Conservation (phyloP, 257 asterid species). For the Solanum piurae region DNA sequence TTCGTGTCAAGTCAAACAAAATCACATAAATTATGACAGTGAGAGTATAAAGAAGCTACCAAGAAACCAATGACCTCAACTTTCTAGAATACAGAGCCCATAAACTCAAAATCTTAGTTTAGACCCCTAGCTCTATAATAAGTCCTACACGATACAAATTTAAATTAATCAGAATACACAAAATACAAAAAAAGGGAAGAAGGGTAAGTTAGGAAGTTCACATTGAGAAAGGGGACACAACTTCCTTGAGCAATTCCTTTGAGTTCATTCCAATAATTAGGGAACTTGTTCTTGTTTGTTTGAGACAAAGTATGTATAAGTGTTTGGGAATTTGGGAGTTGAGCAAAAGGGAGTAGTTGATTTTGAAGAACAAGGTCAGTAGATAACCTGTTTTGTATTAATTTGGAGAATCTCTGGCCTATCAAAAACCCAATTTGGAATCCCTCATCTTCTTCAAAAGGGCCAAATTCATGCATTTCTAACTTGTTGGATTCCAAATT, state of each 20-base stretch:
- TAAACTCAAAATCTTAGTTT: neutral
- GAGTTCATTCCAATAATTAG: slow-evolving; percentile 71
- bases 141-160: neutral
- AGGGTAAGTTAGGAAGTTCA: neutral
- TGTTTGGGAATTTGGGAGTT: slow-evolving; percentile 27
- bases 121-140: neutral
- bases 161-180: neutral
- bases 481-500: slow-evolving; percentile 8
- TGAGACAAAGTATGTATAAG: slow-evolving; percentile 40
- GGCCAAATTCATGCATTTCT: slow-evolving; percentile 61
- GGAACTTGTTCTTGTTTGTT: slow-evolving; percentile 44
- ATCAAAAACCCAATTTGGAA: slow-evolving; percentile 49
- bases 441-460: slow-evolving; percentile 27
- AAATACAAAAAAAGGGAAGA: too few species aligned
- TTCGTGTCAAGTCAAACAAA: too few species aligned
- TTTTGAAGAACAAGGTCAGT: slow-evolving; percentile 56
- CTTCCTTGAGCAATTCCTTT: slow-evolving; percentile 72
- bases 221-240: slow-evolving; percentile 58
- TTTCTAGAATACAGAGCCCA: neutral
- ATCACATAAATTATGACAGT: neutral
- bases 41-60: neutral
- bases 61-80: neutral
- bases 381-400: slow-evolving; percentile 49
- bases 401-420: slow-evolving; percentile 46
- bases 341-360: slow-evolving; percentile 75